Conservation (phyloP, 768 basidiomycete species). For the Suillus decipiens region DNA sequence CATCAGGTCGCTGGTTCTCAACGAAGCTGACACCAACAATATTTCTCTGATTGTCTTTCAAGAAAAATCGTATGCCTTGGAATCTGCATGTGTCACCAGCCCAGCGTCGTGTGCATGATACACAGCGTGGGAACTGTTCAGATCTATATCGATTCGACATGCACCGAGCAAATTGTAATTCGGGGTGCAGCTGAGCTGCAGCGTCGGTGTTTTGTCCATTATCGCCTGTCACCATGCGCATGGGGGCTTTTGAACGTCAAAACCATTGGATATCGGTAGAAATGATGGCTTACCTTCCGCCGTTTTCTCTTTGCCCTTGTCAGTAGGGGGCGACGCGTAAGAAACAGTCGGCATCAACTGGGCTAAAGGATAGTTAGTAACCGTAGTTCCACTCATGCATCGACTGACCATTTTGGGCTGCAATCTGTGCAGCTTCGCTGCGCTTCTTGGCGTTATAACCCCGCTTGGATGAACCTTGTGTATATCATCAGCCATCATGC, state of each 20-base stretch:
- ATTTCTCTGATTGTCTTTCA: constrained; percentile 58
- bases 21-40: constrained; percentile 72
- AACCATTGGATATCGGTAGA: not conserved
- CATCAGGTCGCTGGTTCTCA: constrained; percentile 59
- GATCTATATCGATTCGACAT: constrained; percentile 80
- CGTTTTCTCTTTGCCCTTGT: constrained; percentile 49
- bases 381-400: constrained; percentile 15
- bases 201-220: constrained; percentile 31
- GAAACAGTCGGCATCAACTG: constrained; percentile 49
- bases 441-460: constrained; percentile 75
- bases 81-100: constrained; percentile 87
- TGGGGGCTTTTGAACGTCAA: constrained; percentile 20
- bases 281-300: constrained; percentile 36
- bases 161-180: constrained; percentile 78
- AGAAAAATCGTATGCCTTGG: constrained; percentile 80
- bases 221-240: constrained; percentile 35
- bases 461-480: constrained; percentile 51
- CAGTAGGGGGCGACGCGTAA: constrained; percentile 37
- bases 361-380: constrained; percentile 33
- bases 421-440: constrained; percentile 65
- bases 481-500: constrained; percentile 18
- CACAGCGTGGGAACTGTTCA: constrained; percentile 77
- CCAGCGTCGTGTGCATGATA: constrained; percentile 85
- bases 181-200: constrained; percentile 49
- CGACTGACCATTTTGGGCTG: constrained; percentile 60